phyloP scores from a whole-genome alignment of 192 early-diverging fungal species.

The Paraglomus occultum region DNA sequence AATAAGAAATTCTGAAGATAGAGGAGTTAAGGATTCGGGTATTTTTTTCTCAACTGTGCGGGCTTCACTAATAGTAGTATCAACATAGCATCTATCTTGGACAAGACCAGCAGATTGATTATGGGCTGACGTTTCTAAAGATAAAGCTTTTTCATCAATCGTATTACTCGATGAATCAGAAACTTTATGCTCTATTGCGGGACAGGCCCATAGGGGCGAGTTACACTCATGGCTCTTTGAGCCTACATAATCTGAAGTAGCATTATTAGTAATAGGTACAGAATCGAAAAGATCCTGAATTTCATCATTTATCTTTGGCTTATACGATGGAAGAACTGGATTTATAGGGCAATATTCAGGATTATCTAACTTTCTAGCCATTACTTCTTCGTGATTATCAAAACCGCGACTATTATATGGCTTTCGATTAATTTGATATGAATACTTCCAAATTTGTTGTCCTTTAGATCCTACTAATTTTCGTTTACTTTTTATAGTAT shows the following conservation, averaged over 20 bases:
- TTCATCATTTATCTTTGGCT: constrained; percentile 6
- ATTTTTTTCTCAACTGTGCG: constrained; percentile 15
- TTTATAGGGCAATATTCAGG: constrained; percentile 9
- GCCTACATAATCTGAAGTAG: constrained; percentile 4
- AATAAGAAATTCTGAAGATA: no score
- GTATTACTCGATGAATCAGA: constrained; percentile 12
- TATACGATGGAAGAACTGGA: constrained; percentile 12
- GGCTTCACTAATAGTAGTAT: constrained; percentile 23
- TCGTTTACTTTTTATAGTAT: constrained; percentile 6
- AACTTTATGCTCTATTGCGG: constrained; percentile 16
- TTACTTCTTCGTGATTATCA: no score
- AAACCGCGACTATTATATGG: neutral
- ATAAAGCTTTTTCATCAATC: constrained; percentile 17
- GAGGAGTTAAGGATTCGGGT: no score
- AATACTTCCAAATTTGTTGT: constrained; percentile 9
- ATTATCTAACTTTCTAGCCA: constrained; percentile 20
- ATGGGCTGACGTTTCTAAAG: no score
- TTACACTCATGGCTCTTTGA: no score
- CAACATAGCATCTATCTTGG: no score
- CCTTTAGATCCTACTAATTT: neutral
- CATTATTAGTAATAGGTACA: neutral
- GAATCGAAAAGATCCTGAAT: constrained; percentile 14
- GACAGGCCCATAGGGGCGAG: no score
- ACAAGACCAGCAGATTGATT: no score
- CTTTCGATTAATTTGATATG: constrained; percentile 12